Evolutionary conservation across 495 filamentous ascomycete species (phyloP).

Genomic region (Neurospora sp.): DNA sequence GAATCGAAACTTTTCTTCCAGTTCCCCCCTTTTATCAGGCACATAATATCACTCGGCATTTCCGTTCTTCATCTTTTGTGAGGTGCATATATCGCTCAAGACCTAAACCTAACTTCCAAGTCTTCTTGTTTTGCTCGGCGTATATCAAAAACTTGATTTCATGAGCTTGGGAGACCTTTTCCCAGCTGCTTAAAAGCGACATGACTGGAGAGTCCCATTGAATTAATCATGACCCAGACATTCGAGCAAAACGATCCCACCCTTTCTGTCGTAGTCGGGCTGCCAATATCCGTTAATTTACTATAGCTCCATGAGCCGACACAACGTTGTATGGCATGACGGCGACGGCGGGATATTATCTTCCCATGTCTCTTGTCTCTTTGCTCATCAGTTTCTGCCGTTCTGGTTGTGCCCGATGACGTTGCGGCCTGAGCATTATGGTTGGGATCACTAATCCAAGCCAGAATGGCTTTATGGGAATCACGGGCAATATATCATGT

Average conservation of each 20-base stretch:
- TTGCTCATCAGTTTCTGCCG: not conserved
- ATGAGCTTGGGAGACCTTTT: not conserved
- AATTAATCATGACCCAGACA: not conserved
- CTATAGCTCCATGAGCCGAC: not conserved
- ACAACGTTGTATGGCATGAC: not conserved
- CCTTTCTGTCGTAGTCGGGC: not conserved
- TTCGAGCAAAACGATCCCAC: not conserved
- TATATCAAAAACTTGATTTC: not conserved
- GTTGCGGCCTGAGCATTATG: not conserved
- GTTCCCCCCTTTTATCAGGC: not conserved
- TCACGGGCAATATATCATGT: not conserved
- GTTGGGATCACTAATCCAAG: not conserved
- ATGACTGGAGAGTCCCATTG: not conserved
- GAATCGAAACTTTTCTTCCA: not conserved
- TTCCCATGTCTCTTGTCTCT: not conserved
- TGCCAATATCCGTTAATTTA: not conserved
- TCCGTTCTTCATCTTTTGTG: not conserved
- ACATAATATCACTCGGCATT: not conserved
- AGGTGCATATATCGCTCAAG: not conserved
- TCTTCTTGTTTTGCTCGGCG: not conserved
- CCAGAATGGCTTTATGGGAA: not conserved
- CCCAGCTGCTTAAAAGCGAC: not conserved
- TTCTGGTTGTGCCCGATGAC: not conserved
- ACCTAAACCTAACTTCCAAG: not conserved
- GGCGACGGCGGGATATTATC: not conserved